A percentile compares a stretch with the other conserved stretches of the same genome.
These are phyloP conservation scores for Thielaviopsis populi DNA, from an alignment of 2,329 filamentous ascomycete genomes.

Conservation along the genomic window DNA sequence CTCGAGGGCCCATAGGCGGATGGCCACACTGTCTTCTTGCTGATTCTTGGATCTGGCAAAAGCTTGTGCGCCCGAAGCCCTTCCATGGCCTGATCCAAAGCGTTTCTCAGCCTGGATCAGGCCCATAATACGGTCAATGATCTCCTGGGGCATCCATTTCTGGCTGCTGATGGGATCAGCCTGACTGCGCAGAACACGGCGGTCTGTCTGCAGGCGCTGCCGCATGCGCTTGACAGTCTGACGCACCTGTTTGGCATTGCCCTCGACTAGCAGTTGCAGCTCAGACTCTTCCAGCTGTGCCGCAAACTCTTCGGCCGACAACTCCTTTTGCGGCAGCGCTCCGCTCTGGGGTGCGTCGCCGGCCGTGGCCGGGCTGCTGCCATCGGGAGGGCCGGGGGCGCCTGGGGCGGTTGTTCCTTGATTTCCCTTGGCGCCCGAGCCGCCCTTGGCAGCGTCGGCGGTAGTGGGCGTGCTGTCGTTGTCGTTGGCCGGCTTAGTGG, in stretches of 20 bases:
- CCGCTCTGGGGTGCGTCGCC: neutral
- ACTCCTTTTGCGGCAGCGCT: slow-evolving; percentile 26
- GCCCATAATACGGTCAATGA: slow-evolving; percentile 63
- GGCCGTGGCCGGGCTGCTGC: neutral
- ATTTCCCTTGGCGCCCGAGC: slow-evolving; percentile 16
- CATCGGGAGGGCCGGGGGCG: neutral
- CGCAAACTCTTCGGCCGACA: slow-evolving; percentile 81
- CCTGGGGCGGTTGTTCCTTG: neutral
- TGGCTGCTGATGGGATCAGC: slow-evolving; percentile 55
- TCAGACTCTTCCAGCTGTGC: slow-evolving; percentile 80
- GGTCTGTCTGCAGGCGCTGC: slow-evolving; percentile 68
- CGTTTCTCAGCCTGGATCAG: slow-evolving; percentile 52
- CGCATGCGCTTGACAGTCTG: slow-evolving; percentile 66
- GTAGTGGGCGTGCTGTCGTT: slow-evolving; percentile 1
- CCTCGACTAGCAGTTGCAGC: slow-evolving; percentile 75
- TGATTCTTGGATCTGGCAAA: slow-evolving; percentile 37
- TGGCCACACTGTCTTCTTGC: slow-evolving; percentile 59
- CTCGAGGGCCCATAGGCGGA: slow-evolving; percentile 73
- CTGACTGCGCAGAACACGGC: slow-evolving; percentile 64
- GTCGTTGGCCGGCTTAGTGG: slow-evolving; percentile 14
- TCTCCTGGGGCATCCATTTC: slow-evolving; percentile 67
- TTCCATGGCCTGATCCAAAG: slow-evolving; percentile 25
- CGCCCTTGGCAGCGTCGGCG: slow-evolving; percentile 16
- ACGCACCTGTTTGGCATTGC: slow-evolving; percentile 61
- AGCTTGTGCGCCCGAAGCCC: slow-evolving; percentile 26